Conservation (phyloP, 2,329 filamentous ascomycete genomes). For the Trichoderma sp. region DNA sequence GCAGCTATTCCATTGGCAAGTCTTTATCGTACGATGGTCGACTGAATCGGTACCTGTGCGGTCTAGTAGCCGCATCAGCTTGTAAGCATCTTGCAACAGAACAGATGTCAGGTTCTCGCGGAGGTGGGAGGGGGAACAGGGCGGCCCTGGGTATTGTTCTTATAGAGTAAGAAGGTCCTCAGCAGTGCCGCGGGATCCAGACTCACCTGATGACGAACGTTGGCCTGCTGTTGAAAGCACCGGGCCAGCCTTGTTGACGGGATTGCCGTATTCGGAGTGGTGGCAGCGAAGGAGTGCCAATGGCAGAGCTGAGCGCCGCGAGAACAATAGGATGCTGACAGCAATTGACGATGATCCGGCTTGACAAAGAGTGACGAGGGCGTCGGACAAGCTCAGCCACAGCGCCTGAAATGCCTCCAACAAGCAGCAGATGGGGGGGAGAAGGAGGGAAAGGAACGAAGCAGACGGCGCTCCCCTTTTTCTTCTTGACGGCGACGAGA, state of each 20-base stretch:
- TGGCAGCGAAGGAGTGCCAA: slow-evolving; percentile 14
- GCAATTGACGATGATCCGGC: slow-evolving; percentile 21
- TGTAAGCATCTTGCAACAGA: slow-evolving; percentile 15
- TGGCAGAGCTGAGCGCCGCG: not conserved
- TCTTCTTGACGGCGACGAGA: not conserved
- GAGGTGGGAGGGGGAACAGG: not conserved
- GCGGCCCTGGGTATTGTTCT: not conserved
- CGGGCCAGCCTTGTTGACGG: slow-evolving; percentile 10
- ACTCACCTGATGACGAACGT: slow-evolving; percentile 20
- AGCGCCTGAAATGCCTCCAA: not conserved
- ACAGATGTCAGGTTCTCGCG: not conserved
- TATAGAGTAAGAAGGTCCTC: not conserved
- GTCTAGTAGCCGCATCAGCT: slow-evolving; percentile 13
- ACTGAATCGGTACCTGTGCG: not conserved
- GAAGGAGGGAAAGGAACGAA: slow-evolving; percentile 1
- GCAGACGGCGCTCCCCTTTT: slow-evolving; percentile 13
- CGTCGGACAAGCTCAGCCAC: slow-evolving; percentile 17
- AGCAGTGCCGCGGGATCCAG: not conserved
- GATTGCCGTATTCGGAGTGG: slow-evolving; percentile 19
- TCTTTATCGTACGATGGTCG: slow-evolving; percentile 24
- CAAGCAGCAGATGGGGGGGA: not conserved
- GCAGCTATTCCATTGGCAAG: slow-evolving; percentile 42
- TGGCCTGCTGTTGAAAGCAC: slow-evolving; percentile 4
- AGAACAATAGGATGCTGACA: slow-evolving; percentile 27
- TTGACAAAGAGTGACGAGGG: slow-evolving; percentile 7